Conservation (phyloP, 805 yeast genomes). For the Candida hispaniensis region DNA sequence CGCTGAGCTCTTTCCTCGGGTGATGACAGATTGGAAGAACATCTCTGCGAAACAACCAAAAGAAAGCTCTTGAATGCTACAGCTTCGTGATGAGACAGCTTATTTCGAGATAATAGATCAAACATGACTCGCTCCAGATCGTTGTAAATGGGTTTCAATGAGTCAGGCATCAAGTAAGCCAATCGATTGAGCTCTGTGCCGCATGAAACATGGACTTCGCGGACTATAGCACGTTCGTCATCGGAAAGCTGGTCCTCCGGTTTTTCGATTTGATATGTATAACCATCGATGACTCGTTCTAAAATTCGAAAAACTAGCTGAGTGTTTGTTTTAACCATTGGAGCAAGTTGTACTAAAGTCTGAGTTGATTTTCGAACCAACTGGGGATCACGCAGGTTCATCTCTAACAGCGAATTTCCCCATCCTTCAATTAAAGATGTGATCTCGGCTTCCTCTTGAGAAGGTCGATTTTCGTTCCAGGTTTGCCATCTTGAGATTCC, state of each 20-base stretch:
- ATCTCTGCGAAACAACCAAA: slow-evolving; percentile 80
- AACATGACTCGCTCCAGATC: slow-evolving; percentile 78
- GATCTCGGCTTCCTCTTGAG: slow-evolving; percentile 45
- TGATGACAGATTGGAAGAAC: slow-evolving; percentile 31
- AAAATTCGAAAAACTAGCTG: slow-evolving; percentile 69
- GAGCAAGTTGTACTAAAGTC: slow-evolving; percentile 88
- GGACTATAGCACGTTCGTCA: slow-evolving; percentile 65
- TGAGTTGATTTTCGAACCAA: slow-evolving; percentile 78
- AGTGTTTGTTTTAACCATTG: slow-evolving; percentile 67
- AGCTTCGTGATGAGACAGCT: slow-evolving; percentile 79
- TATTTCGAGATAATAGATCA: slow-evolving; percentile 51
- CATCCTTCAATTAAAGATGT: slow-evolving; percentile 43
- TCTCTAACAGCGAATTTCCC: slow-evolving; percentile 44
- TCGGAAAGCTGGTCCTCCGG: slow-evolving; percentile 42
- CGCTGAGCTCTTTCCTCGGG: slow-evolving; percentile 56
- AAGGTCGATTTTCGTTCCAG: slow-evolving; percentile 73
- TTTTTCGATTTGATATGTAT: slow-evolving; percentile 58
- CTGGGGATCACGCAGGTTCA: slow-evolving; percentile 71
- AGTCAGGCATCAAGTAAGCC: slow-evolving; percentile 91
- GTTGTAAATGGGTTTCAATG: slow-evolving; percentile 65
- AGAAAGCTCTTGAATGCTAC: slow-evolving; percentile 90
- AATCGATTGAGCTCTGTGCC: slow-evolving; percentile 91
- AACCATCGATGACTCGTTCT: slow-evolving; percentile 76
- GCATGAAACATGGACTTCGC: slow-evolving; percentile 82
- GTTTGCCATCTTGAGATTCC: slow-evolving; percentile 94